phyloP scores from a whole-genome alignment of 1,284 basidiomycete species.

The Mycena sp. region DNA sequence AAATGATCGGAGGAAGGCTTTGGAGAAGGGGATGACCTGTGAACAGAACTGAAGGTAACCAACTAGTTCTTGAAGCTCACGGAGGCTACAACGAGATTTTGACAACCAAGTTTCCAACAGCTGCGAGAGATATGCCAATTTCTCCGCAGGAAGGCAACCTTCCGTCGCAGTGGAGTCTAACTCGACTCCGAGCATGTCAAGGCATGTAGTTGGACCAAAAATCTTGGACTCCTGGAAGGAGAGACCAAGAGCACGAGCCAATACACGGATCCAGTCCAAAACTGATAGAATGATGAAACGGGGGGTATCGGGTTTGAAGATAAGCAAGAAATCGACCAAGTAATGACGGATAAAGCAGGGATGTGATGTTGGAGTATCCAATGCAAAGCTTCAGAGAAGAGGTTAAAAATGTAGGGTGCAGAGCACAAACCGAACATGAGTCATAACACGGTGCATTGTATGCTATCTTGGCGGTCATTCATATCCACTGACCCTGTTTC shows the following conservation, averaged over 20 bases:
- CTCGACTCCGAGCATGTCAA: slow-evolving; percentile 19
- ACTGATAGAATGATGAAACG: not conserved
- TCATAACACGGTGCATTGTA: too few relatives aligned
- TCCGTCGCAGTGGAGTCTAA: slow-evolving; percentile 16
- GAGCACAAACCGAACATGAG: too few relatives aligned
- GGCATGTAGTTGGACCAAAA: slow-evolving; percentile 2
- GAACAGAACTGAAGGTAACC: slow-evolving; percentile 20
- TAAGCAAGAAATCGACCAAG: too few relatives aligned
- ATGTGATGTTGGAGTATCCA: too few relatives aligned
- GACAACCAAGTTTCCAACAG: not conserved
- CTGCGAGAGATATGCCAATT: not conserved
- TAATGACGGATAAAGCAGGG: too few relatives aligned
- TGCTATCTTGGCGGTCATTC: too few relatives aligned
- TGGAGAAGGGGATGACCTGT: slow-evolving; percentile 37
- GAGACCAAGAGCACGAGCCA: slow-evolving; percentile 13
- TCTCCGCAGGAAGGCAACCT: slow-evolving; percentile 3
- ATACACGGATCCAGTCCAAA: slow-evolving; percentile 1
- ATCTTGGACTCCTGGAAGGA: slow-evolving; percentile 14
- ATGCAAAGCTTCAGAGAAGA: too few relatives aligned
- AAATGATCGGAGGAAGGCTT: slow-evolving; percentile 38
- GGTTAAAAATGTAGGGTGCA: too few relatives aligned
- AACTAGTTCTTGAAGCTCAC: slow-evolving; percentile 10
- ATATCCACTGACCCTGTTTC: too few relatives aligned
- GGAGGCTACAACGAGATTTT: not conserved
- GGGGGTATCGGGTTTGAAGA: too few relatives aligned